Percentiles rank a stretch among this genome's conserved stretches.
These are phyloP conservation scores for Botrytis porri DNA, from an alignment of 2,329 filamentous ascomycete species.

Conservation along the genomic window DNA sequence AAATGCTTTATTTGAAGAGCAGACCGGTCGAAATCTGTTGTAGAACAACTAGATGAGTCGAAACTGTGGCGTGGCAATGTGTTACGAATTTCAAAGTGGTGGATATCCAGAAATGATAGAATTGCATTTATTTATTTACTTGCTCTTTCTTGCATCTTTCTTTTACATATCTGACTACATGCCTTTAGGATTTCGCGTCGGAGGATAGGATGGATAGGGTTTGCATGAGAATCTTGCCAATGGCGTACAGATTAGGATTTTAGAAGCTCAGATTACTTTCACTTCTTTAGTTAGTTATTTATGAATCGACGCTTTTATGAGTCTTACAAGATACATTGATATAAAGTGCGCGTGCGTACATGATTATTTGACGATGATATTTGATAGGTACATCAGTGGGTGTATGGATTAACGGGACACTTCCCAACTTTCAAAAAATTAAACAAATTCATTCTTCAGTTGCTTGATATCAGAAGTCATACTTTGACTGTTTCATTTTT, in stretches of 20 bases:
- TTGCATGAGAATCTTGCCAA: neutral
- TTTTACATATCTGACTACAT: neutral
- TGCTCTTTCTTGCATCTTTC: neutral
- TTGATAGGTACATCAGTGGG: too few species aligned
- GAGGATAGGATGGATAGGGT: neutral
- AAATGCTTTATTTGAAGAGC: neutral
- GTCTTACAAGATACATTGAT: neutral
- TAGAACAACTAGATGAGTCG: neutral
- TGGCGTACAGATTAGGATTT: neutral
- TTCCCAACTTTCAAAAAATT: too few species aligned
- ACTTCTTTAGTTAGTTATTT: neutral
- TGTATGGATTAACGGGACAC: too few species aligned
- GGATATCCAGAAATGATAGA: neutral
- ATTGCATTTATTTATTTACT: neutral
- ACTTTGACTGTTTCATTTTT: too few species aligned
- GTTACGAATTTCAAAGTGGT: neutral
- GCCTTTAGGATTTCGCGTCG: neutral
- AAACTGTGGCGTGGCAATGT: neutral
- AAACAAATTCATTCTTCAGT: too few species aligned
- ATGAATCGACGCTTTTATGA: neutral
- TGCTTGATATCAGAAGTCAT: too few species aligned
- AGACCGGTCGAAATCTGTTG: neutral
- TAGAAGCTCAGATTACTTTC: neutral
- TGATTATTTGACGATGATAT: neutral
- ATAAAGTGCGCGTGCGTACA: neutral